Conservation (phyloP, 2,329 filamentous ascomycete species). For the Diplocarpon mali region DNA sequence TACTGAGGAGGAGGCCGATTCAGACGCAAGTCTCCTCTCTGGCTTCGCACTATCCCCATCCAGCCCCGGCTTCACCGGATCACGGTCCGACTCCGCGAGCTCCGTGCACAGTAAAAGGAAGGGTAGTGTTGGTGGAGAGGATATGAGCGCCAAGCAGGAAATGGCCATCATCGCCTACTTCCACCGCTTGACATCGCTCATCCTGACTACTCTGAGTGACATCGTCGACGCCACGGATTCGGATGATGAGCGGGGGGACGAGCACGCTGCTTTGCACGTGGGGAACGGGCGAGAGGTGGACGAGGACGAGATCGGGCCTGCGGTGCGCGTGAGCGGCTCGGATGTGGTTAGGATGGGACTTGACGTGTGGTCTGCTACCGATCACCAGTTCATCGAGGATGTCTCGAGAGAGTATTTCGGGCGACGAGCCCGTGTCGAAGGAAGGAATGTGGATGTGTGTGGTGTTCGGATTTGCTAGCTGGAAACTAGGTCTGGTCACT, state of each 20-base stretch:
- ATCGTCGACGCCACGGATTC: conserved; percentile 39
- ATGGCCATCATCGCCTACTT: conserved; percentile 72
- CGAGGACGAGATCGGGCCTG: conserved; percentile 17
- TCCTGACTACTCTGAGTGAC: conserved; percentile 51
- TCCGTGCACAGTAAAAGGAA: conserved; percentile 5
- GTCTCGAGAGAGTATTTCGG: conserved; percentile 56
- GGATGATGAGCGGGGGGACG: conserved; percentile 28
- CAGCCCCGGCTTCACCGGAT: conserved; percentile 10
- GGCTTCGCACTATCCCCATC: conserved; percentile 34
- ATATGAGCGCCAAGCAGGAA: conserved; percentile 38
- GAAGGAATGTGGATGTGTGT: conserved; percentile 63
- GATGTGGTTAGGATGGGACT: conserved; percentile 63
- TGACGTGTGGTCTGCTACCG: conserved; percentile 63
- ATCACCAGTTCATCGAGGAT: conserved; percentile 57
- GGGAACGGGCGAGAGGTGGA: conserved; percentile 21
- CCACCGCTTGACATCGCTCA: conserved; percentile 59
- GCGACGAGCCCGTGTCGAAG: conserved; percentile 50
- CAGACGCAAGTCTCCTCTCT: conserved; percentile 44
- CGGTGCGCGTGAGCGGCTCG: conserved; percentile 48
- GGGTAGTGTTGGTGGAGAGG: conserved; percentile 16
- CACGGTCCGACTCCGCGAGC: conserved; percentile 32
- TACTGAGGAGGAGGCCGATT: conserved; percentile 47
- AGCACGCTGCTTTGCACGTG: conserved; percentile 34
- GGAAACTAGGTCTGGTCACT: background rate
- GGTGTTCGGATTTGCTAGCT: conserved; percentile 56